phyloP scores from a whole-genome alignment of 139 green algal genomes.

The Picocystis salinarum region DNA sequence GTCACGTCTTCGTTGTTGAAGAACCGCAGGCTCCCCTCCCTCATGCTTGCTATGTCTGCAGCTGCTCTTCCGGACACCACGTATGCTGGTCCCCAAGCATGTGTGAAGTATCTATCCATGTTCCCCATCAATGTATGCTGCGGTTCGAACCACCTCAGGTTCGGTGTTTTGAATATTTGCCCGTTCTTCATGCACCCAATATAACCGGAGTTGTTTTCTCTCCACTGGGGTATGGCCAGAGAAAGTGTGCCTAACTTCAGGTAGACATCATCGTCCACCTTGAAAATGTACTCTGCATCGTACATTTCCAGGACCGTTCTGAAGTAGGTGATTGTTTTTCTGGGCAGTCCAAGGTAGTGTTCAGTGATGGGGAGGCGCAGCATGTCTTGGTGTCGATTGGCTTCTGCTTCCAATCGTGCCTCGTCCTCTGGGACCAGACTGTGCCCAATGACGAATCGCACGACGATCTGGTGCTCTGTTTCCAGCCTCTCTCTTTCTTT shows the following conservation, averaged over 20 bases:
- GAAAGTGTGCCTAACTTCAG: slow-evolving; percentile 22
- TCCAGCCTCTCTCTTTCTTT: slow-evolving; percentile 12
- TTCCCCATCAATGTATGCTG: slow-evolving; percentile 28
- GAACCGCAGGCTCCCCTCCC: slow-evolving; percentile 16
- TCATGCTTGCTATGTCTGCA: slow-evolving; percentile 8
- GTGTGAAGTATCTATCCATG: slow-evolving; percentile 31
- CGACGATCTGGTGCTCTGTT: slow-evolving; percentile 18
- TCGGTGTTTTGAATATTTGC: slow-evolving; percentile 13
- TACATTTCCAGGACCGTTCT: slow-evolving; percentile 10
- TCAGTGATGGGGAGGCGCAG: slow-evolving; percentile 28
- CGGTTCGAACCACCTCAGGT: slow-evolving; percentile 32
- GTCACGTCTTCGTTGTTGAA: slow-evolving; percentile 49
- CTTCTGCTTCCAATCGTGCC: slow-evolving; percentile 16
- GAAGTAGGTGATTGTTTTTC: slow-evolving; percentile 48
- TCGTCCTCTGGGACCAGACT: slow-evolving; percentile 9
- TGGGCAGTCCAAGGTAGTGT: slow-evolving; percentile 33
- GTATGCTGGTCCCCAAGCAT: slow-evolving; percentile 35
- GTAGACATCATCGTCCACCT: slow-evolving; percentile 47
- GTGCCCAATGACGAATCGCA: slow-evolving; percentile 40
- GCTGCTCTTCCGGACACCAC: slow-evolving; percentile 24
- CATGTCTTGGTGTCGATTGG: slow-evolving; percentile 23
- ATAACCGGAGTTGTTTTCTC: slow-evolving; percentile 17
- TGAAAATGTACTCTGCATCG: slow-evolving; percentile 35
- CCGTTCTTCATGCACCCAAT: slow-evolving; percentile 51
- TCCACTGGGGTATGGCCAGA: slow-evolving; percentile 26